Percentiles rank a stretch among this genome's conserved stretches.
Evolutionary conservation across 345 rosid genomes (phyloP).

Genomic region (Gossypium thurberi): DNA sequence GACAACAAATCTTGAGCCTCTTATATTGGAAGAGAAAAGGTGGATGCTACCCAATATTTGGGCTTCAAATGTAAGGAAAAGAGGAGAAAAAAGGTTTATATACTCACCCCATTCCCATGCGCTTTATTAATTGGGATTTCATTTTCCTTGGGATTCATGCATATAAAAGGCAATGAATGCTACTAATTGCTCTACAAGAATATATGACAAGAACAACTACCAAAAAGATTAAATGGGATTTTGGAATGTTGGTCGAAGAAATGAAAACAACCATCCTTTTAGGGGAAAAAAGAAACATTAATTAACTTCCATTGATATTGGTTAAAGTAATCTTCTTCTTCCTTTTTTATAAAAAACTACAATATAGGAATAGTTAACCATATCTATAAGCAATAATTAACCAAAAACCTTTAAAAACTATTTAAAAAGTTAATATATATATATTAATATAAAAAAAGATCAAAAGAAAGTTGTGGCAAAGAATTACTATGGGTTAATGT

Average conservation of each 20-base stretch:
- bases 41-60: neutral
- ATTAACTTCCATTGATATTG: neutral
- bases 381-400: neutral
- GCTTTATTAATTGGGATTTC: slow-evolving; percentile 1
- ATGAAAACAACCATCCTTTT: neutral
- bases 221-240: slow-evolving; percentile 2
- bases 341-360: neutral
- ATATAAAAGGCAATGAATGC: slow-evolving; percentile 1
- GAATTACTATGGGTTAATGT: neutral
- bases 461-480: neutral
- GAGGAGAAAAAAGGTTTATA: neutral
- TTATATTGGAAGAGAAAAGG: neutral
- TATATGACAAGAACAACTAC: neutral
- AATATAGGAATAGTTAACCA: neutral
- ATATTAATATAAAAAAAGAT: neutral
- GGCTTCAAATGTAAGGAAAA: neutral
- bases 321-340: neutral
- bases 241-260: neutral
- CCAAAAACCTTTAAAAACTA: neutral
- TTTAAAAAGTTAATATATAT: neutral
- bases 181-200: neutral
- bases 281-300: neutral
- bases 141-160: slow-evolving; percentile 1
- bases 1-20: neutral
- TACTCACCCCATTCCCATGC: neutral